Base-by-base conservation (phyloP, 208 protist genomes). In the Lotmaria passim region DNA sequence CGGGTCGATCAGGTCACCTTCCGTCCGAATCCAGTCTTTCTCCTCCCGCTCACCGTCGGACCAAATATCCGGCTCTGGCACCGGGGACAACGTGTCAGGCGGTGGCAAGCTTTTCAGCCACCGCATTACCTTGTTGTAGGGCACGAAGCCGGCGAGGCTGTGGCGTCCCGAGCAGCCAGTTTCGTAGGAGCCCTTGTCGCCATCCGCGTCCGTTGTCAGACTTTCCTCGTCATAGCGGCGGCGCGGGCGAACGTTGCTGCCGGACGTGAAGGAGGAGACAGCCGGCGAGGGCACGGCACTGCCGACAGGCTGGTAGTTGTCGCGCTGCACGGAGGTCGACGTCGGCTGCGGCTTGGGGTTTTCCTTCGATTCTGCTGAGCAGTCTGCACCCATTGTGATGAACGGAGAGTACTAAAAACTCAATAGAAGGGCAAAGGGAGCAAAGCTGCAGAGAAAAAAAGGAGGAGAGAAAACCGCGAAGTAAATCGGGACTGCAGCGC, bases 31-130 rank as follows among this genome's bases (percentile, higher is more conserved):
- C 80, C 81, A 85, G 31, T 70, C 69, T 38, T 74, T 38, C 34
- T 39, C 52, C 58, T 89, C 82, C 1, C 69, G 53, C 68, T 77
- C 72, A 6, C 77, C 74, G 24, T 89, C 73, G 7, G 78, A 85
- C 47, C 70, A 83, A 12, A 84, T 77, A 5, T 79, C 63, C 23
- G 59, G 65, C 51, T 81, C 79, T 26, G 73, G 66, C 7, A 87
- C 70, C 5, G 69, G 75, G 14, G 51, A 15, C 0, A 81, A 26
- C 50, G 44, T 46, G 6, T 7, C 44, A 5, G 59, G 63, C 48
- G 60, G 63, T 17, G 79, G 53, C 30, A 91, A 36, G 0, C 28
- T 43, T 8, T 65, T 55, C 3, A 72, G 44, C 80, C 85, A 86
- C 12, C 38, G 46, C 57, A 7, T 41, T n/a, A 88, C 82, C 30